Conservation (phyloP, 1,139 yeast genomes). For the Debaryomyces coudertii region DNA sequence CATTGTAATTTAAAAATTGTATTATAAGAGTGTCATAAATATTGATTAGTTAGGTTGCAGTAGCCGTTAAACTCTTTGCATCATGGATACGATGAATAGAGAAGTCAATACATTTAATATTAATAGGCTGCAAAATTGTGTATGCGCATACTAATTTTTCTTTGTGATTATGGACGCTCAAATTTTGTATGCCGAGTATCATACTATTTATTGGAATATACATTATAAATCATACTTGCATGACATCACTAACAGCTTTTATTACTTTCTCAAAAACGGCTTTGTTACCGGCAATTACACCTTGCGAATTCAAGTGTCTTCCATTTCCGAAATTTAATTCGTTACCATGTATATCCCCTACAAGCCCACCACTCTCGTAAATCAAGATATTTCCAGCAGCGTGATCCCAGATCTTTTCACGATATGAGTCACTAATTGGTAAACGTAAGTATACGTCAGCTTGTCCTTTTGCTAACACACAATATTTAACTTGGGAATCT, state of each 20-base stretch:
- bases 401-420: slow-evolving; percentile 98
- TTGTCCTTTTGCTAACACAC: slow-evolving; percentile 85
- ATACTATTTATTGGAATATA: background rate
- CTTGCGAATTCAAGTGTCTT: slow-evolving; percentile 77
- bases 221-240: slow-evolving; percentile 12
- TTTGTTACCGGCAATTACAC: slow-evolving; percentile 86
- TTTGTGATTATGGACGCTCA: background rate
- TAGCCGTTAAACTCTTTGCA: too few species aligned
- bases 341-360: slow-evolving; percentile 78
- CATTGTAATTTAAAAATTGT: background rate
- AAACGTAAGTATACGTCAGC: slow-evolving; percentile 91
- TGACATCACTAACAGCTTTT: slow-evolving; percentile 49
- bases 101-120: background rate
- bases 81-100: background rate
- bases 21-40: background rate
- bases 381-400: slow-evolving; percentile 92
- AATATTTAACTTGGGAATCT: slow-evolving; percentile 96
- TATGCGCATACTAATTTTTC: slow-evolving; percentile 6
- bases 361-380: slow-evolving; percentile 88
- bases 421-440: slow-evolving; percentile 73
- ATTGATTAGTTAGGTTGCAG: background rate
- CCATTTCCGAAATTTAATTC: slow-evolving; percentile 87
- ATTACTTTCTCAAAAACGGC: slow-evolving; percentile 65
- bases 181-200: background rate
- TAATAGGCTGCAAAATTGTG: slow-evolving; percentile 9